Base-by-base conservation (phyloP, 2,329 filamentous ascomycete genomes). In the Hypoxylon sp. region DNA sequence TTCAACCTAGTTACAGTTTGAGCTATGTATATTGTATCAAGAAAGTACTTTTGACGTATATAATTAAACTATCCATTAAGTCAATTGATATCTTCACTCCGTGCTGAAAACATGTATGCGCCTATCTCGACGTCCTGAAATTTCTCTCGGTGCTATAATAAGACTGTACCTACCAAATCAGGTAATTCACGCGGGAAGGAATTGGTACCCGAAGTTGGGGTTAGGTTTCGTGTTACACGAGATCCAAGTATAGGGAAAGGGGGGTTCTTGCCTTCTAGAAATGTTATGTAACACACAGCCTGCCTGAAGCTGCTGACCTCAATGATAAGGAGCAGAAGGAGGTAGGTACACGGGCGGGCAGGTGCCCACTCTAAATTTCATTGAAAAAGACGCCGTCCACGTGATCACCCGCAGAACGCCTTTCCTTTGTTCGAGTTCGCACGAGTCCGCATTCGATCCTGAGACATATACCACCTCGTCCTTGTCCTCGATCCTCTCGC, bases 351-450 rank as follows among this genome's bases (percentile, higher is more conserved):
- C 46, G 20, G 20, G 20, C 20, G 20, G 53, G 53, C 7, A 37
- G 27, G 64, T 64, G 22, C 50, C 64, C 64, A 68, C 64, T 68
- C 53, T 64, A 64, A 67, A 54, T 46, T 62, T 62, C 30, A 58
- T 44, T 25, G 22, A 44, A 46, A 33, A 5, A 4, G 40, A 20
- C 40, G 11, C 30, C 48, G 44, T 44, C 27, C 50, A 68, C 65
- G 65, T 68, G 65, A 68, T 64, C 25, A 17, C 60, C 11, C 49
- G 20, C 33, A 44, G n/a, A 17, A 42, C 51, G 48, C 50, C 57
- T 58, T 33, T 49, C 14, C 17, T 37, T 17, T 1, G 4, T 35
- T 48, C 40, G 37, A 44, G 40, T 20, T 20, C 40, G 3, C 17
- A 17, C 3, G 17, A 17, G 20, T 10, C 40, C 40, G 40, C 40